These are phyloP conservation scores for Penicillium samsonianum DNA, from an alignment of 495 filamentous ascomycete genomes.

Conservation along the genomic window DNA sequence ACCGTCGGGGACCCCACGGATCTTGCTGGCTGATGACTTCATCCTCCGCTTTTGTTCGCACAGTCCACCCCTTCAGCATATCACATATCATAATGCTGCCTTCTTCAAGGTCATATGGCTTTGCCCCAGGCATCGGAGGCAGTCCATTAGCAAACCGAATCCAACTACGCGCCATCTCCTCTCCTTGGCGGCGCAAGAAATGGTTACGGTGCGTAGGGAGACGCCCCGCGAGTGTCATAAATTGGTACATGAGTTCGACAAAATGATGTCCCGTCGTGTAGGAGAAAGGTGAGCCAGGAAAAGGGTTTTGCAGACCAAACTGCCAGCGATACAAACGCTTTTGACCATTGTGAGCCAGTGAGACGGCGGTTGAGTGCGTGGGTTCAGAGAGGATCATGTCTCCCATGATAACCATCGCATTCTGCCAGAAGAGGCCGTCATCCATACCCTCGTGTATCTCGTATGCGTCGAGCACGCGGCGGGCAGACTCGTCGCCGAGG, in stretches of 20 bases:
- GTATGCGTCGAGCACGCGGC: neutral
- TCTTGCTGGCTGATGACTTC: neutral
- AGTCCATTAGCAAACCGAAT: neutral
- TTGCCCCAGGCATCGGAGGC: neutral
- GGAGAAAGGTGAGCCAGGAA: neutral
- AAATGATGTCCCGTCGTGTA: neutral
- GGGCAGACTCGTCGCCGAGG: neutral
- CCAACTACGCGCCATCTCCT: neutral
- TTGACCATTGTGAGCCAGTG: neutral
- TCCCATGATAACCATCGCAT: neutral
- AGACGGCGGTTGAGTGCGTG: neutral
- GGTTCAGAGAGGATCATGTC: neutral
- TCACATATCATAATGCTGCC: neutral
- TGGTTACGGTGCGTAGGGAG: neutral
- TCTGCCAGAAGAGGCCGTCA: neutral
- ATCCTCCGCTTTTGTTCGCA: neutral
- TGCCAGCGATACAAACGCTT: neutral
- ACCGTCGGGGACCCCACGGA: neutral
- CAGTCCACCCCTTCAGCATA: neutral
- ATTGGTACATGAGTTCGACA: neutral
- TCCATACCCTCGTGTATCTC: neutral
- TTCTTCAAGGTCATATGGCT: neutral
- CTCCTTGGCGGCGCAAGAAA: neutral
- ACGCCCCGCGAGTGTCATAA: neutral
- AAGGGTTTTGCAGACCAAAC: neutral